Evolutionary conservation across 352 stramenopile genomes (phyloP), one percentile per base, ranked within the genome.

Genomic region (Phytophthora boehmeriae): DNA sequence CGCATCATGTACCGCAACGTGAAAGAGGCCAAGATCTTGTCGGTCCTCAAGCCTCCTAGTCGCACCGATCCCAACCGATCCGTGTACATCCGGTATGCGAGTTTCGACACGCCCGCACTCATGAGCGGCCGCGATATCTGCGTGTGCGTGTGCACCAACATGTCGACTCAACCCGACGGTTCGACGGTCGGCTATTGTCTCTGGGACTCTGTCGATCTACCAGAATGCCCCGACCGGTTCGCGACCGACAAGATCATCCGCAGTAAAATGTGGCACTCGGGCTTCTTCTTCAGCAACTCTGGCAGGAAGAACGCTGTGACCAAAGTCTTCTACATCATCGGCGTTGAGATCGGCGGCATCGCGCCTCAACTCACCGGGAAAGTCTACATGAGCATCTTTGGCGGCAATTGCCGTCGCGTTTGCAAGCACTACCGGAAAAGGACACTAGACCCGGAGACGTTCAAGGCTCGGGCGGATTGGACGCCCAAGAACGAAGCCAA

Each of bases 151-250:
- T 64, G 66, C 41, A 80, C 71, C 23, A 62, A 80, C 25, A 17
- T 77, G 41, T 30, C 68, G 11, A 30, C 46, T 2, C 39, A 35
- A 27, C 27, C 52, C 17, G 63, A 71, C 42, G 54, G 67, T n/a
- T 78, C 75, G 16, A 85, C 72, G 1, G 63, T 85, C 8, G 78
- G 75, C 47, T 88, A 88, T 48, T 88, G 78, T 59, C 73, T 88
- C 2, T 85, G 72, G 65, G 71, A 83, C 17, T 88, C 78, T 2
- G 71, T 88, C 55, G 75, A 82, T 14, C 47, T 76, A 8, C 64
- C 63, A 0, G 71, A 76, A 19, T 79, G 61, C 55, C 63, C 67
- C 3, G 63, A 79, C 20, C 52, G 63, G 38, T 71, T 42, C 32
- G 45, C 44, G 11, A 50, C 58, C 1, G 63, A 82, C 28, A 68